Conservation (phyloP, 2,329 filamentous ascomycete species). For the Botrytis paeoniae region DNA sequence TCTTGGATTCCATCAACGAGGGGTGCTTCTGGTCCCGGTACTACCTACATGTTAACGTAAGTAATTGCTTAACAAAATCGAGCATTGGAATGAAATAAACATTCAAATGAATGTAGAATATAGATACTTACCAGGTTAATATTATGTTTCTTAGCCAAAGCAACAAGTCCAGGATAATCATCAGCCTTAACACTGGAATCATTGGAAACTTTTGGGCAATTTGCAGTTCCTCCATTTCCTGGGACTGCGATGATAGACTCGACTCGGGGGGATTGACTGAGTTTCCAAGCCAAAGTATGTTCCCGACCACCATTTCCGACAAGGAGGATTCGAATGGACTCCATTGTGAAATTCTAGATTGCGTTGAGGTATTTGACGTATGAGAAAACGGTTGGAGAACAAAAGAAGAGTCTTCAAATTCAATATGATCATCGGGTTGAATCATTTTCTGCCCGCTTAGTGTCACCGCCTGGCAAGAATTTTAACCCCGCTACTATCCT, state of each 20-base stretch:
- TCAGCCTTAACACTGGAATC: constrained; percentile 62
- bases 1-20: constrained; percentile 86
- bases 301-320: constrained; percentile 93
- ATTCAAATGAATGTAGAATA: neutral
- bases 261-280: constrained; percentile 76
- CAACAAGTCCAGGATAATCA: constrained; percentile 73
- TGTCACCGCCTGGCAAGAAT: constrained; percentile 11
- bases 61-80: neutral
- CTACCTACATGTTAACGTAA: constrained; percentile 45
- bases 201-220: constrained; percentile 70
- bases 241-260: constrained; percentile 69
- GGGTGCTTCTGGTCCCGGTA: constrained; percentile 91
- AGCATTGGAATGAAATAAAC: neutral
- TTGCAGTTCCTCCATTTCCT: constrained; percentile 85
- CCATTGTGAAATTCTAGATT: constrained; percentile 22
- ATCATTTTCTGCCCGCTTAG: constrained; percentile 16
- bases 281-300: constrained; percentile 91
- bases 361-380: neutral
- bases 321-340: constrained; percentile 63
- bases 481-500: constrained; percentile 2
- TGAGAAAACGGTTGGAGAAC: neutral
- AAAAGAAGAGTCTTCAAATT: constrained; percentile 5
- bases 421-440: neutral
- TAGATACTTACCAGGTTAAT: constrained; percentile 58
- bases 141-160: constrained; percentile 67